These are phyloP conservation scores for Cladophialophora psammophila DNA, from an alignment of 2,329 filamentous ascomycete genomes.

Conservation along the genomic window DNA sequence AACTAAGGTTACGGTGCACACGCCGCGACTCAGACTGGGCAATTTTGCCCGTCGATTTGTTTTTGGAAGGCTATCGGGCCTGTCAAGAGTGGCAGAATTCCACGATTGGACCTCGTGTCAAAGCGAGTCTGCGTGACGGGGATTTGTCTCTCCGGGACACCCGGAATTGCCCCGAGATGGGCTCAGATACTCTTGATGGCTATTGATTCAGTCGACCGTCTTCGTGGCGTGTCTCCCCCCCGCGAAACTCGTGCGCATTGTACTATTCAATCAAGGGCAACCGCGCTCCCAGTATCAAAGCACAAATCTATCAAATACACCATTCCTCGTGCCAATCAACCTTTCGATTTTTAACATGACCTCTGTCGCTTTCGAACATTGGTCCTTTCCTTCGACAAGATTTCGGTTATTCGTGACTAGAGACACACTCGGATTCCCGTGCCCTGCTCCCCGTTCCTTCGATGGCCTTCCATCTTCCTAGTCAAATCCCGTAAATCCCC, in stretches of 20 bases:
- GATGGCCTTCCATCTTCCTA: background rate
- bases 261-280: background rate
- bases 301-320: too few species aligned
- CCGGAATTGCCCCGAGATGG: too few species aligned
- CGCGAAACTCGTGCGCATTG: background rate
- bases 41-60: background rate
- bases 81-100: background rate
- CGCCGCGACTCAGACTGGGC: background rate
- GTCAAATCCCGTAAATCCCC: constrained; percentile 18
- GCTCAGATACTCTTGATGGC: background rate
- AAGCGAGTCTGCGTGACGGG: background rate
- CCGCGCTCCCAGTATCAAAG: background rate
- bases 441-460: background rate
- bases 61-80: background rate
- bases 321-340: too few species aligned
- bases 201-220: background rate
- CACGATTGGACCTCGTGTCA: background rate
- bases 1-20: background rate
- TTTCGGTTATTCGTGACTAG: too few species aligned
- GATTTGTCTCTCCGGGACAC: background rate
- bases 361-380: too few species aligned
- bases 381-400: too few species aligned
- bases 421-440: too few species aligned
- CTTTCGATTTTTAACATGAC: too few species aligned
- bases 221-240: background rate